A percentile compares a stretch with the other conserved stretches of the same genome.
Evolutionary conservation across 2,329 filamentous ascomycete genomes (phyloP).

Genomic region (Magnaporthiopsis incrustans): DNA sequence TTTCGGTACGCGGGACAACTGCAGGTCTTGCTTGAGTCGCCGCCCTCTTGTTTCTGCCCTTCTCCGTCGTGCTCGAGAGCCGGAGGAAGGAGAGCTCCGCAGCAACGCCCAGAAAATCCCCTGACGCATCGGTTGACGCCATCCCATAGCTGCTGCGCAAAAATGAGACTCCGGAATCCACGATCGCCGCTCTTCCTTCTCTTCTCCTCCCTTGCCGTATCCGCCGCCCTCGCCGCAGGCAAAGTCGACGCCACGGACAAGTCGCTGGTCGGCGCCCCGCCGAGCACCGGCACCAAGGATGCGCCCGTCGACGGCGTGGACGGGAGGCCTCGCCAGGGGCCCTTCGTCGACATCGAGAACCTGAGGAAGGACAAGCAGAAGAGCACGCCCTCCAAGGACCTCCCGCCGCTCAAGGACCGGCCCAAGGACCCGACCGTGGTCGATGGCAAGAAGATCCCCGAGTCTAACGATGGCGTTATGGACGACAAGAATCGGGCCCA

Average conservation of each 20-base stretch:
- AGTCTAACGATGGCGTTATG: slow-evolving; percentile 78
- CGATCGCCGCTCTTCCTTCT: slow-evolving; percentile 41
- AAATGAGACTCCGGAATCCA: slow-evolving; percentile 51
- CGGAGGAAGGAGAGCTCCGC: background rate
- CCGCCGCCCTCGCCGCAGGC: slow-evolving; percentile 27
- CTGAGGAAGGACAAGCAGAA: slow-evolving; percentile 27
- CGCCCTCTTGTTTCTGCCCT: background rate
- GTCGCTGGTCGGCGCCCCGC: slow-evolving; percentile 12
- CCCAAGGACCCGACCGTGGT: slow-evolving; percentile 43
- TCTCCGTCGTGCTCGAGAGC: background rate
- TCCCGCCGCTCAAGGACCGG: slow-evolving; percentile 40
- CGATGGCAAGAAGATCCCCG: slow-evolving; percentile 53
- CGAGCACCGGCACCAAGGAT: slow-evolving; percentile 52
- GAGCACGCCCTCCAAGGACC: slow-evolving; percentile 17
- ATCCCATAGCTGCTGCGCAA: slow-evolving; percentile 17
- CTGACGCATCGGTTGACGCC: background rate
- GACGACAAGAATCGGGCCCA: slow-evolving; percentile 70
- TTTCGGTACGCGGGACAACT: background rate
- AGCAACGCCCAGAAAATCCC: background rate
- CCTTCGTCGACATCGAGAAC: slow-evolving; percentile 56
- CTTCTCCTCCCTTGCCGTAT: slow-evolving; percentile 45
- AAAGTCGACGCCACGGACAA: slow-evolving; percentile 17
- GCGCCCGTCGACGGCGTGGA: slow-evolving; percentile 88
- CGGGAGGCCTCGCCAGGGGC: slow-evolving; percentile 86
- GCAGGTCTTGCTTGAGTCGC: background rate